phyloP scores from a whole-genome alignment of 495 filamentous ascomycete genomes.

The Talaromyces trachyspermus region DNA sequence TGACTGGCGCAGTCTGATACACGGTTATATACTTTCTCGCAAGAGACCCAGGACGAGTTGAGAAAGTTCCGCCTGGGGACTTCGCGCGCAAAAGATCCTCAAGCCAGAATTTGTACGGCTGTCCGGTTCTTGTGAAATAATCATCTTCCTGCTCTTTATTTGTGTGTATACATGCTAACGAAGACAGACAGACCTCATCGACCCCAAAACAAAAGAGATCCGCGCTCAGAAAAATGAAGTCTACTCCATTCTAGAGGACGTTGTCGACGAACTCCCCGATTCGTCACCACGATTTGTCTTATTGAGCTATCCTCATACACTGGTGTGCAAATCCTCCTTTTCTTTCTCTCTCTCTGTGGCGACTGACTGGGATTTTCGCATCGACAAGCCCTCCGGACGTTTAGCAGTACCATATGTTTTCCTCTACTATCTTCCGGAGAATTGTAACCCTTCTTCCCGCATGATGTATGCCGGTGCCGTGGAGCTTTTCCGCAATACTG shows the following conservation, averaged over 20 bases:
- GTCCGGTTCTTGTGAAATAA: too few species aligned
- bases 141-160: not conserved
- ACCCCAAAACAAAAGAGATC: conserved; percentile 82
- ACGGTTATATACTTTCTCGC: conserved; percentile 86
- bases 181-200: conserved; percentile 58
- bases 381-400: conserved; percentile 59
- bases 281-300: conserved; percentile 83
- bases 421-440: conserved; percentile 84
- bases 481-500: conserved; percentile 86
- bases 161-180: not conserved
- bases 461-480: conserved; percentile 96
- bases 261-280: conserved; percentile 88
- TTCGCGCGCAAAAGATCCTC: conserved; percentile 76
- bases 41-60: conserved; percentile 76
- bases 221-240: conserved; percentile 64
- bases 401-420: conserved; percentile 79
- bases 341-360: not conserved
- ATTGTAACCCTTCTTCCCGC: conserved; percentile 71
- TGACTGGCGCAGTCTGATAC: conserved; percentile 58
- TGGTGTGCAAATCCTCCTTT: conserved; percentile 42
- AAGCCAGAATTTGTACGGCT: conserved; percentile 87
- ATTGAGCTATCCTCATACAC: conserved; percentile 79
- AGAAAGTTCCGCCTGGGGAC: conserved; percentile 90
- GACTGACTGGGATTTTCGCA: not conserved
- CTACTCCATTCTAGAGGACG: conserved; percentile 69